phyloP scores from a whole-genome alignment of 257 asterid genomes.

The Solanum infundibuliforme region DNA sequence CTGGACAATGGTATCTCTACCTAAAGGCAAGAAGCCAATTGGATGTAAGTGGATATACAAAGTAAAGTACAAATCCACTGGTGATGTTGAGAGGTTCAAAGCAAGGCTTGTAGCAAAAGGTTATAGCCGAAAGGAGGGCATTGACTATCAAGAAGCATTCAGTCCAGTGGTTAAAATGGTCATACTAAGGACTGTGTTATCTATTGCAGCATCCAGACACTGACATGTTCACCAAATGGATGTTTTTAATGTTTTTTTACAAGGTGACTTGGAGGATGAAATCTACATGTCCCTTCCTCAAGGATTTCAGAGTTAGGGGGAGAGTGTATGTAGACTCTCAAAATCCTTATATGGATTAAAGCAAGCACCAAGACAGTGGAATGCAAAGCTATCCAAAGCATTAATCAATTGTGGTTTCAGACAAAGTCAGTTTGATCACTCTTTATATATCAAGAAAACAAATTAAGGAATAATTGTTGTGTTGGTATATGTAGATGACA shows the following conservation, averaged over 20 bases:
- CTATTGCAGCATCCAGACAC: background rate
- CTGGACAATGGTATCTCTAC: background rate
- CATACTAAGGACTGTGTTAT: background rate
- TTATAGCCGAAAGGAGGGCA: background rate
- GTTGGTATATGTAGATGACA: too few species aligned
- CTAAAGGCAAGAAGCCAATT: background rate
- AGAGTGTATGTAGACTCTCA: background rate
- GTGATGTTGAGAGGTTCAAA: background rate
- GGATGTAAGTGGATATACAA: background rate
- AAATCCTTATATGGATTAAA: too few species aligned
- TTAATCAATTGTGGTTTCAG: too few species aligned
- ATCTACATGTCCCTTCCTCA: background rate
- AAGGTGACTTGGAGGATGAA: too few species aligned
- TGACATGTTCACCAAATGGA: background rate
- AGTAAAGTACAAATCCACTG: too few species aligned
- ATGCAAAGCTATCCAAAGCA: too few species aligned
- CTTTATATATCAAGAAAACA: too few species aligned
- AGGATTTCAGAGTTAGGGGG: background rate
- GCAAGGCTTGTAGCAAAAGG: background rate
- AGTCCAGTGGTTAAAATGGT: background rate
- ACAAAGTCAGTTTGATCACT: too few species aligned
- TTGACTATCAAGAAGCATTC: background rate
- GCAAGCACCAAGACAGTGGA: too few species aligned
- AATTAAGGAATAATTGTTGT: too few species aligned
- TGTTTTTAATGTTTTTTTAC: background rate